A percentile compares a stretch with the other conserved stretches of the same genome.
Conservation (phyloP, 441 rosid species). For the Viola pubescens region DNA sequence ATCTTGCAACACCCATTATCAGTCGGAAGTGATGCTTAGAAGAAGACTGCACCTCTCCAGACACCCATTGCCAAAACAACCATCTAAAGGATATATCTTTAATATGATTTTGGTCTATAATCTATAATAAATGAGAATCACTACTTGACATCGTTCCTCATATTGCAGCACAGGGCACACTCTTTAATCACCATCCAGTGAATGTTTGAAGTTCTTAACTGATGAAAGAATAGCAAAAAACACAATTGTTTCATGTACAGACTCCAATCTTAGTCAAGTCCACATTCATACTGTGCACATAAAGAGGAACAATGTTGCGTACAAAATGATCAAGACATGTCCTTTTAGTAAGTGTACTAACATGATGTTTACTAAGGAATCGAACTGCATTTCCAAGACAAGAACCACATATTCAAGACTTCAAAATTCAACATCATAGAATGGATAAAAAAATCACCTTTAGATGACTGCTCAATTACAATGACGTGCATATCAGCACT, state of each 20-base stretch:
- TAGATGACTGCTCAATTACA: conserved; percentile 39
- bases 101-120: neutral
- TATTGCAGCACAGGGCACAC: no score
- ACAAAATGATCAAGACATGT: no score
- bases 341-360: no score
- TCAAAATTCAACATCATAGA: neutral
- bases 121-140: neutral
- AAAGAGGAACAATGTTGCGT: no score
- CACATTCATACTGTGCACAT: no score
- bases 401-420: neutral
- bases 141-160: neutral
- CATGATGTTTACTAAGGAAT: no score
- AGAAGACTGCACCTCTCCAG: neutral
- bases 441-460: conserved; percentile 28
- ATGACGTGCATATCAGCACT: conserved; percentile 61
- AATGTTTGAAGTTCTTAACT: no score
- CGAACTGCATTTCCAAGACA: neutral
- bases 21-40: neutral
- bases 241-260: no score
- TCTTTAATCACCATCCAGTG: no score
- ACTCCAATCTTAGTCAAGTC: no score
- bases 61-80: neutral
- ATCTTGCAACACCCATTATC: neutral
- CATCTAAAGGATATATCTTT: neutral
- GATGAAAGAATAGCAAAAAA: no score